A percentile compares a stretch with the other conserved stretches of the same genome.
Evolutionary conservation across 331 rosid genomes (phyloP).

Genomic region (Pyrus hybrid): DNA sequence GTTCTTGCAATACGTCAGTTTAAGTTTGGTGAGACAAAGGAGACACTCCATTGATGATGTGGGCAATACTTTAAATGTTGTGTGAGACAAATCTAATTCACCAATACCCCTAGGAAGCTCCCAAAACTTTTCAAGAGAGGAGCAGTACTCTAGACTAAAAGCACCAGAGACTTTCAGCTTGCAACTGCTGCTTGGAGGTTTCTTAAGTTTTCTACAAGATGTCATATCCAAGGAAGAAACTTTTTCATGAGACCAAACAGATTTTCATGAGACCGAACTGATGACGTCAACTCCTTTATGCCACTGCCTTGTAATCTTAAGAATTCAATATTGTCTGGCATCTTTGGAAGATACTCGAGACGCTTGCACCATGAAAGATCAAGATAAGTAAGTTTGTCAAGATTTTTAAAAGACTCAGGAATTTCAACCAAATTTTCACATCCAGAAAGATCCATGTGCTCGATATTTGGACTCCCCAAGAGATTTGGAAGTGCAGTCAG

Average conservation of each 20-base stretch:
- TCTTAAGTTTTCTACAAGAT: no score
- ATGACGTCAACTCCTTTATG: background rate
- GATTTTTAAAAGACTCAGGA: background rate
- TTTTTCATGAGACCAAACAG: no score
- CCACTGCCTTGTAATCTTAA: rapidly evolving
- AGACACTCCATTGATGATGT: no score
- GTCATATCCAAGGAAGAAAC: no score
- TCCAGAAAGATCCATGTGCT: no score
- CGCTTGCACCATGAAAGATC: rapidly evolving
- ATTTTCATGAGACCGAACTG: no score
- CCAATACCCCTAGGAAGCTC: no score
- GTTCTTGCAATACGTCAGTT: rapidly evolving
- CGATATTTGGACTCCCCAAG: no score
- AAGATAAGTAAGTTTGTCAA: background rate
- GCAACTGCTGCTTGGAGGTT: background rate
- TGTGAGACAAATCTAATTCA: no score
- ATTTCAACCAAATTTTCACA: background rate
- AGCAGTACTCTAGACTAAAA: rapidly evolving
- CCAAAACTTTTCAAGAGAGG: background rate
- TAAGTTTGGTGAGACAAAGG: no score
- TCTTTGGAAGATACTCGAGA: background rate
- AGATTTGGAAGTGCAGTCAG: no score
- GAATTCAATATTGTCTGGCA: background rate
- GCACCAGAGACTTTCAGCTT: background rate
- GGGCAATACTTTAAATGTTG: no score